Evolutionary conservation across 2,329 filamentous ascomycete species (phyloP).

Genomic region (Hypomyces perniciosus): DNA sequence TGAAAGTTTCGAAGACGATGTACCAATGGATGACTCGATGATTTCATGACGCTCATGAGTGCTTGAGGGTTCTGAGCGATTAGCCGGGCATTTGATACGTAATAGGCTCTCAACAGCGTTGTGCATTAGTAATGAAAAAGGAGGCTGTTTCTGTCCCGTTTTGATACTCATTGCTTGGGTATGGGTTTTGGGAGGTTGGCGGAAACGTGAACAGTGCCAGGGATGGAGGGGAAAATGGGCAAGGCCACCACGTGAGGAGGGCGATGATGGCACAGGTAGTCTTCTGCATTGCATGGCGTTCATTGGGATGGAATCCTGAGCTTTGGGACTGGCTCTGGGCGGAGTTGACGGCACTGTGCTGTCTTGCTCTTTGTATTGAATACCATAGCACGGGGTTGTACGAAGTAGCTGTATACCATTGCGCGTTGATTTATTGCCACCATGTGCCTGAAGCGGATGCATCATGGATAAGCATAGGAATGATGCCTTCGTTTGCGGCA

Average conservation of each 20-base stretch:
- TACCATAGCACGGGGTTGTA: slow-evolving; percentile 6
- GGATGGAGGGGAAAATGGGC: slow-evolving; percentile 1
- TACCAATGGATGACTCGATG: slow-evolving; percentile 63
- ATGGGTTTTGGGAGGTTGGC: neutral
- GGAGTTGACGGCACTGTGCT: neutral
- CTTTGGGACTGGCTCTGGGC: slow-evolving; percentile 1
- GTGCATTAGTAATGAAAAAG: slow-evolving; percentile 3
- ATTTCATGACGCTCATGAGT: slow-evolving; percentile 42
- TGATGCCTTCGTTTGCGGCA: too few relatives aligned
- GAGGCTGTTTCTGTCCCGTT: neutral
- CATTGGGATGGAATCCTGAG: neutral
- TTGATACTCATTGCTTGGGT: slow-evolving; percentile 4
- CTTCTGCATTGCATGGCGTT: slow-evolving; percentile 17
- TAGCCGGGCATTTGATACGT: slow-evolving; percentile 3
- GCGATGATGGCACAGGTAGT: slow-evolving; percentile 2
- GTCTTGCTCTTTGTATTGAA: slow-evolving; percentile 10
- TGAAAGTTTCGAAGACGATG: slow-evolving; percentile 79
- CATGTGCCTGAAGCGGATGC: neutral
- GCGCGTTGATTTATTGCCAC: neutral
- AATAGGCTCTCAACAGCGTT: neutral
- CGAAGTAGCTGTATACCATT: slow-evolving; percentile 8
- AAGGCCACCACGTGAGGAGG: neutral
- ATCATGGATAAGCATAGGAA: too few relatives aligned
- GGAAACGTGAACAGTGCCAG: neutral
- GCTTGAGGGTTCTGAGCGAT: slow-evolving; percentile 14